These are phyloP conservation scores for Plasmodium chabaudi DNA, from an alignment of 169 alveolate species.

Conservation along the genomic window DNA sequence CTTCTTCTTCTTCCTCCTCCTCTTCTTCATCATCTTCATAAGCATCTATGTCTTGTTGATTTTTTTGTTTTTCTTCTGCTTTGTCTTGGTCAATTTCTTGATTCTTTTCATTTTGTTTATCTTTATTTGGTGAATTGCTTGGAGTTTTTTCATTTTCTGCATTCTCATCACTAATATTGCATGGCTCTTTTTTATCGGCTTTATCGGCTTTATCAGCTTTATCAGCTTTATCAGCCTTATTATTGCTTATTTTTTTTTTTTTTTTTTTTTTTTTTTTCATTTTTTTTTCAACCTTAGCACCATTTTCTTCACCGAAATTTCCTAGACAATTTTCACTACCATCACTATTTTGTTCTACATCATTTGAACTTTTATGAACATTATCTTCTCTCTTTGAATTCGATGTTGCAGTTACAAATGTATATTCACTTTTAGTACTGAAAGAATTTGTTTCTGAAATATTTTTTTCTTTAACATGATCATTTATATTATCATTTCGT, in stretches of 20 bases:
- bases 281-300: slow-evolving; percentile 6
- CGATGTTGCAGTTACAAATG: slow-evolving; percentile 30
- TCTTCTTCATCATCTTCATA: slow-evolving; percentile 20
- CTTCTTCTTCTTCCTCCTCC: slow-evolving; percentile 37
- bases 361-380: background rate
- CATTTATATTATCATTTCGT: background rate
- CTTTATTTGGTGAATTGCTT: background rate
- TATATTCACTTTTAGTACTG: slow-evolving; percentile 11
- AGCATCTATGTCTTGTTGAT: background rate
- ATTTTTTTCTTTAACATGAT: background rate
- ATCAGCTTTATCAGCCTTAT: no score
- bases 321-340: no score
- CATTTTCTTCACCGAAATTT: background rate
- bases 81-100: background rate
- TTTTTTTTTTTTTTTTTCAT: slow-evolving; percentile 30
- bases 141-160: background rate
- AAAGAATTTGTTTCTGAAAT: slow-evolving; percentile 4
- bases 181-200: background rate
- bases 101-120: background rate
- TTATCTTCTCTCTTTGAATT: slow-evolving; percentile 9
- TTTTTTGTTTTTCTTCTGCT: background rate
- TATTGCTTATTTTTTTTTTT: background rate
- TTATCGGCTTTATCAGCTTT: no score
- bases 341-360: no score
- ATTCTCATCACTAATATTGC: background rate